These are phyloP conservation scores for Venturia carpophila DNA, from an alignment of 2,329 filamentous ascomycete genomes.

Conservation along the genomic window DNA sequence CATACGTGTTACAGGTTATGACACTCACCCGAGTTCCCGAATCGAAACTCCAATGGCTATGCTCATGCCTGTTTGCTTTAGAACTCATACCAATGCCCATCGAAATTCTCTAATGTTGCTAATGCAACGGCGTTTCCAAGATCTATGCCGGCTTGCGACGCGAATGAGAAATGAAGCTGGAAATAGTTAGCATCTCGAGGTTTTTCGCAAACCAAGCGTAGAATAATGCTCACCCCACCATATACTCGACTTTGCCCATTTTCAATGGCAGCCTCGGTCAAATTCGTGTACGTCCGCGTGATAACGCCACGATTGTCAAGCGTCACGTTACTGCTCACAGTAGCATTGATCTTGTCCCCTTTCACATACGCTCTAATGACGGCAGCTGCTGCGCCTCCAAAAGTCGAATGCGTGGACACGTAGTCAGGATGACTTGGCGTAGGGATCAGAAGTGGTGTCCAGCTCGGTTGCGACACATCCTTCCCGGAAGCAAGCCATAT, in stretches of 20 bases:
- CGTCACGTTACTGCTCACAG: conserved; percentile 26
- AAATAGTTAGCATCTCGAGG: neutral
- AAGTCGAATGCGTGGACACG: conserved; percentile 26
- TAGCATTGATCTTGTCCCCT: conserved; percentile 23
- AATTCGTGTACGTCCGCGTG: conserved; percentile 24
- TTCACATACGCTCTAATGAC: conserved; percentile 24
- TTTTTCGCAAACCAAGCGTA: neutral
- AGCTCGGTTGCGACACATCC: conserved; percentile 23
- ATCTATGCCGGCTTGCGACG: conserved; percentile 23
- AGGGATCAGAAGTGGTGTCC: conserved; percentile 25
- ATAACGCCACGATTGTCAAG: conserved; percentile 24
- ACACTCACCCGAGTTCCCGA: neutral
- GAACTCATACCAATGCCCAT: conserved; percentile 22
- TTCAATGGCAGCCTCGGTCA: conserved; percentile 24
- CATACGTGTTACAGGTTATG: neutral
- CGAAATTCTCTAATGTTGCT: conserved; percentile 23
- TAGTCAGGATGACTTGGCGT: conserved; percentile 28
- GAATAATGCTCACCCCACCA: conserved; percentile 23
- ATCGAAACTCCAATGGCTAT: neutral
- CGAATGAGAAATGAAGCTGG: conserved; percentile 26
- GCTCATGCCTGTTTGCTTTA: neutral
- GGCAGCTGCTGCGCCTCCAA: conserved; percentile 25
- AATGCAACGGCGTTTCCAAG: conserved; percentile 21
- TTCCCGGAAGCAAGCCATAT: conserved; percentile 24
- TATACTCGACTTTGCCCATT: conserved; percentile 27